Conservation (phyloP, 352 stramenopile genomes). For the Pythium sukuiense region DNA sequence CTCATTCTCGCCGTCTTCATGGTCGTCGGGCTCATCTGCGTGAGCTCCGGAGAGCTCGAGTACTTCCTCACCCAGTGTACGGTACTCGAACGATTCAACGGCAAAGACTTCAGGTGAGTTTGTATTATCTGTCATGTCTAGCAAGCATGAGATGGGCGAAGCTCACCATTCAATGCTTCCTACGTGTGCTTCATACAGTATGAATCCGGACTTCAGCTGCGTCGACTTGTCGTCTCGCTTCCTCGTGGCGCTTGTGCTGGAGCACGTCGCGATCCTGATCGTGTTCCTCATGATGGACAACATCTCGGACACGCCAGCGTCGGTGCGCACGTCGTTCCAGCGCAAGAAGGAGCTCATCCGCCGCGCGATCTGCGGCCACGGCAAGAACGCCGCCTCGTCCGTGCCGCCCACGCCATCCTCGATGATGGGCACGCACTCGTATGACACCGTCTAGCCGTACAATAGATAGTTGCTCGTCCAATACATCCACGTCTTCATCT, state of each 20-base stretch:
- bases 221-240: conserved; percentile 76
- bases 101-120: conserved; percentile 78
- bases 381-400: conserved; percentile 37
- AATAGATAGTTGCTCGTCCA: background rate
- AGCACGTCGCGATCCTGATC: conserved; percentile 71
- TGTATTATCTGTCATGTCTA: no score
- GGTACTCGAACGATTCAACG: conserved; percentile 70
- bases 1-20: conserved; percentile 81
- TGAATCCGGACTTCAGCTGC: conserved; percentile 83
- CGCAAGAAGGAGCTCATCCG: conserved; percentile 85
- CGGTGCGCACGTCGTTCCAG: conserved; percentile 78
- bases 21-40: conserved; percentile 80
- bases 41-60: conserved; percentile 83
- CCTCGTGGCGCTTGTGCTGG: conserved; percentile 72
- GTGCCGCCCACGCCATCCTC: conserved; percentile 31
- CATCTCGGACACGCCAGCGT: conserved; percentile 74
- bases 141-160: no score
- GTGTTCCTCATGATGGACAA: conserved; percentile 82
- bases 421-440: conserved; percentile 11
- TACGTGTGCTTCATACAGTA: conserved; percentile 34
- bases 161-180: no score
- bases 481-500: conserved; percentile 14
- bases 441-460: conserved; percentile 23
- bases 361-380: conserved; percentile 76
- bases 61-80: conserved; percentile 81